These are phyloP conservation scores for Prinsepia uniflora DNA, from an alignment of 306 rosid species.

Conservation along the genomic window DNA sequence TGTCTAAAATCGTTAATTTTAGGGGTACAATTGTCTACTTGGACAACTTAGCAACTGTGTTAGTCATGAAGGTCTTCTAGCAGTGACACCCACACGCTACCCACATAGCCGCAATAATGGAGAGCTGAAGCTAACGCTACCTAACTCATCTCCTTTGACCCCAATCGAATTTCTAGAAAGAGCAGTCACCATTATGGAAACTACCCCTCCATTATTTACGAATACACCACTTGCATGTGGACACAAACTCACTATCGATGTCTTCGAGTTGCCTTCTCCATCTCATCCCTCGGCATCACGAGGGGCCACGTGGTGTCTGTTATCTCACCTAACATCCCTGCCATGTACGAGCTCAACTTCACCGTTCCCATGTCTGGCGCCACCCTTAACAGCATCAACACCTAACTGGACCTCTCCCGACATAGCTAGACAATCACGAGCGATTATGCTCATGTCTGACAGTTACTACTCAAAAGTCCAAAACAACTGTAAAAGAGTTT, in stretches of 20 bases:
- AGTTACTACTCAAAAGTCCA: too few species aligned
- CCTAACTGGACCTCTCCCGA: constrained; percentile 61
- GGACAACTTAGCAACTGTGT: too few species aligned
- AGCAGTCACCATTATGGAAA: constrained; percentile 41
- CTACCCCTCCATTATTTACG: constrained; percentile 37
- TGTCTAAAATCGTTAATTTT: too few species aligned
- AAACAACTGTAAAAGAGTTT: too few species aligned
- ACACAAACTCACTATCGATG: constrained; percentile 55
- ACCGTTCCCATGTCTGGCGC: constrained; percentile 71
- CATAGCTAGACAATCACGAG: too few species aligned
- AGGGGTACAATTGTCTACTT: too few species aligned
- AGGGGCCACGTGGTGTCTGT: constrained; percentile 52
- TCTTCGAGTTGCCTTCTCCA: constrained; percentile 55
- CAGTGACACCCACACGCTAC: too few species aligned
- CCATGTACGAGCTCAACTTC: constrained; percentile 76
- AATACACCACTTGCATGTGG: constrained; percentile 45
- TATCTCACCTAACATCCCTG: constrained; percentile 55
- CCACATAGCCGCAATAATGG: constrained; percentile 22
- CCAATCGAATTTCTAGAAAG: constrained; percentile 53
- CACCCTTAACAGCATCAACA: constrained; percentile 50
- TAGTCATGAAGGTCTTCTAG: too few species aligned
- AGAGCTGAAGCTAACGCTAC: constrained; percentile 24
- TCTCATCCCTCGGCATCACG: constrained; percentile 32
- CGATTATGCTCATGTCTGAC: too few species aligned
- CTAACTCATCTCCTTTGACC: constrained; percentile 50